Evolutionary conservation across 768 basidiomycete genomes (phyloP), one percentile per base, ranked within the genome.

Genomic region (Galerina sulciceps): DNA sequence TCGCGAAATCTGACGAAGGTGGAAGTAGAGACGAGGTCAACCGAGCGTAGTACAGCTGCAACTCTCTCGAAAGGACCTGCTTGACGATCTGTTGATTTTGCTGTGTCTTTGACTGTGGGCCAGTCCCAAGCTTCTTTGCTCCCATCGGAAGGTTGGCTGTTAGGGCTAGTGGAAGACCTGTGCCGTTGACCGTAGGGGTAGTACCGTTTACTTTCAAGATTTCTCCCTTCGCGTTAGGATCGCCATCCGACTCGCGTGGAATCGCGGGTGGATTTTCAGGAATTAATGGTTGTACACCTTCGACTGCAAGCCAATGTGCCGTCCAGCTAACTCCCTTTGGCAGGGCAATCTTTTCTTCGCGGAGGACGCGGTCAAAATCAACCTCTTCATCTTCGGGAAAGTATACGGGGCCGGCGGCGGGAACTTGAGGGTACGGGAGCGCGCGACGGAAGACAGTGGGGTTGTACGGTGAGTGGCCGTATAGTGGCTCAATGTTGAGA

Each of bases 291-390:
- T 99, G 97, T 11, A 99, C 91, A 22, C 97, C 97, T 66, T 99
- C 97, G 38, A 99, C 94, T 0, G 96, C 96, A 34, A 99, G 82
- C 97, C 97, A 99, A 70, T 99, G 97, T 2, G 97, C 96, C 0
- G 88, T 90, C 89, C 93, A 96, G 64, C 81, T 86, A 55, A 92
- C 87, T 41, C 88, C 89, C 65, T 89, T 88, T 0, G 94, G 93
- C 8, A 95, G 75, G 1, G 83, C 79, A 36, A 94, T 87, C 72
- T 94, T 90, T 71, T 94, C 93, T 66, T 93, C 91, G 54, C 91
- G 85, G 41, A 98, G 75, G 10, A 95, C 87, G 53, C 88, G 92
- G 69, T 96, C 93, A 66, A 99, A 94, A 74, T 99, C 97, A 47
- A 99, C 90, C 73, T 99, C 97, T 65, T 98, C 95, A 69, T 99